phyloP scores from a whole-genome alignment of 805 yeast species.

The Saturnispora diversa region DNA sequence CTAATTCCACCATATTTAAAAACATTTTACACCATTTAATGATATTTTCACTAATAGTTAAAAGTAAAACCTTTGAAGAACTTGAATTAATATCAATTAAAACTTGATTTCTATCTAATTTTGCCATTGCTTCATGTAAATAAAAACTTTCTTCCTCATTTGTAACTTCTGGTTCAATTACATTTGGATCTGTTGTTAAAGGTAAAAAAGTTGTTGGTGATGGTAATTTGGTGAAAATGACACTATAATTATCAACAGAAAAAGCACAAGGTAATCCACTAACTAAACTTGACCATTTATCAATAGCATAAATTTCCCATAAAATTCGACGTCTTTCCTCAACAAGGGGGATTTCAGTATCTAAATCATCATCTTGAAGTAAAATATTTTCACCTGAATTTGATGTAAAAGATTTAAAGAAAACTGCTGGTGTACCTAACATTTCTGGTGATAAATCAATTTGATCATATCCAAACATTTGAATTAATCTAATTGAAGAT shows the following conservation, averaged over 20 bases:
- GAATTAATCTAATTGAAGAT: slow-evolving; percentile 23
- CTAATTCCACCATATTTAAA: slow-evolving; percentile 24
- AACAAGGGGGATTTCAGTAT: slow-evolving; percentile 20
- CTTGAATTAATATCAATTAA: slow-evolving; percentile 23
- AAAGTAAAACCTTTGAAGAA: slow-evolving; percentile 22
- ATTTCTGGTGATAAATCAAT: slow-evolving; percentile 22
- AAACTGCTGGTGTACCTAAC: slow-evolving; percentile 17
- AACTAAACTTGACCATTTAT: slow-evolving; percentile 28
- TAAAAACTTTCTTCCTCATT: slow-evolving; percentile 16
- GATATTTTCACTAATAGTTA: slow-evolving; percentile 27
- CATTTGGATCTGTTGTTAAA: slow-evolving; percentile 9
- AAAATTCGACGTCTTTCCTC: slow-evolving; percentile 28
- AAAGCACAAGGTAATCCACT: slow-evolving; percentile 28
- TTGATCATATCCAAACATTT: slow-evolving; percentile 27
- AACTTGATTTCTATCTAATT: slow-evolving; percentile 24
- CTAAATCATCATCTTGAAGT: slow-evolving; percentile 20
- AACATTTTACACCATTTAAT: slow-evolving; percentile 29
- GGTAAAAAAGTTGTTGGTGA: slow-evolving; percentile 24
- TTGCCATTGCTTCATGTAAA: slow-evolving; percentile 27
- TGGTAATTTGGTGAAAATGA: slow-evolving; percentile 27
- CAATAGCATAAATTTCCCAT: slow-evolving; percentile 27
- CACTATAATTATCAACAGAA: slow-evolving; percentile 22
- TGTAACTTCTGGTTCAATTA: neutral
- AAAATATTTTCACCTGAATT: slow-evolving; percentile 11
- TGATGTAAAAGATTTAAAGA: slow-evolving; percentile 14